Base-by-base conservation (phyloP, 768 basidiomycete species). In the Leccinum obscurum region DNA sequence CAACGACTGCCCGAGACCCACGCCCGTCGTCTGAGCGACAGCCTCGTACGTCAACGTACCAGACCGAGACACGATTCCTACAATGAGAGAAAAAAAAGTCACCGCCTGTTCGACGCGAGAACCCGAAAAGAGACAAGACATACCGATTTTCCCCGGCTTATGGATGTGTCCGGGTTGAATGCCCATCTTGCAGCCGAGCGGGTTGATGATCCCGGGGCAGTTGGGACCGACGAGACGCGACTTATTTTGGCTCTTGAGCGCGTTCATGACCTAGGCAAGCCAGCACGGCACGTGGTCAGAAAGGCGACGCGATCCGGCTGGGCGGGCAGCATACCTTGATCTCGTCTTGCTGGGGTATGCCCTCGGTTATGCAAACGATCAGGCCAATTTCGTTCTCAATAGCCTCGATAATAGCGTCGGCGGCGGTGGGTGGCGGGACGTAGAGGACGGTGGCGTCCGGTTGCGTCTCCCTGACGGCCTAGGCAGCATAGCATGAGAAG, bases 101-200 rank as follows among this genome's bases (percentile, higher is more conserved):
- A 17, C 20, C 20, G 44, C 44, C 20, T 22, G 48, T 14, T 57
- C 32, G 20, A 15, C 28, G 4, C 24, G 20, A 22, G 44, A 50
- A 8, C 48, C 11, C 17, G 22, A 3, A 22, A 15, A n/a, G 13
- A 26, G 20, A 48, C 32, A 48, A 14, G 3, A 72, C 83, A 35
- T 67, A 92, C 95, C 96, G 67, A 99, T 96, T 67, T 92, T 93
- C 56, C 97, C 97, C 58, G 96, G 95, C 66, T 76, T 93, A 80
- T 98, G 97, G 68, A 99, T 98, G 73, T 97, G 94, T 28, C 95
- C 97, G 13, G 97, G 97, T 70, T 93, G 91, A 71, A 99, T 99
- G 60, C 97, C 97, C 87, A 99, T 98, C 82, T 98, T 98, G 82
- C 97, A 99, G 22, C 96, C 96, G 44, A 90, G 81, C 17, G 96